These are phyloP conservation scores for Pseudocercospora fuligena DNA, from an alignment of 2,329 filamentous ascomycete species.

Conservation along the genomic window DNA sequence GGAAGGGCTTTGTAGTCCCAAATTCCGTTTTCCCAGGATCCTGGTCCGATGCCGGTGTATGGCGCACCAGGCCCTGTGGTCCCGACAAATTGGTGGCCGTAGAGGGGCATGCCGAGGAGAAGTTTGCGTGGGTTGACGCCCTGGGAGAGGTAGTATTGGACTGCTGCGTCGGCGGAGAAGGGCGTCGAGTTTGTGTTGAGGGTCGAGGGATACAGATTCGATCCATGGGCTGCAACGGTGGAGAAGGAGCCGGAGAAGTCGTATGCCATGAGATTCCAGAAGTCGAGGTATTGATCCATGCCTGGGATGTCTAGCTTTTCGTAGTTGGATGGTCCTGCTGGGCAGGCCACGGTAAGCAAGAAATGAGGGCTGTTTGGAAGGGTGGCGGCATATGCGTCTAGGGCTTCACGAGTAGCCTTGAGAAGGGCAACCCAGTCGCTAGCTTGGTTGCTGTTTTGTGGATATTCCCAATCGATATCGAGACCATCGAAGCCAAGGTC, in stretches of 20 bases:
- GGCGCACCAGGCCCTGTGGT: conserved; percentile 74
- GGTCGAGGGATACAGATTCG: conserved; percentile 71
- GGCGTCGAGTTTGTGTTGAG: conserved; percentile 70
- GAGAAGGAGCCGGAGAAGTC: conserved; percentile 79
- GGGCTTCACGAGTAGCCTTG: conserved; percentile 42
- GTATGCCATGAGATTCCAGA: conserved; percentile 58
- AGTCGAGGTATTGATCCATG: conserved; percentile 51
- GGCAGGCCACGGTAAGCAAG: conserved; percentile 51
- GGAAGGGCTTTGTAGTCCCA: conserved; percentile 87
- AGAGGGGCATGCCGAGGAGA: conserved; percentile 88
- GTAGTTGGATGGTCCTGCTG: conserved; percentile 51
- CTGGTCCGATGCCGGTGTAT: conserved; percentile 74
- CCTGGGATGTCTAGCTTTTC: conserved; percentile 46
- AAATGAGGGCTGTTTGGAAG: conserved; percentile 46
- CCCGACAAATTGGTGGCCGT: conserved; percentile 80
- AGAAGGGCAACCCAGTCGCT: conserved; percentile 47
- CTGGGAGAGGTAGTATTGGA: conserved; percentile 69
- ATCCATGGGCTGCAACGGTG: conserved; percentile 70
- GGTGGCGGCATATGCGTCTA: conserved; percentile 47
- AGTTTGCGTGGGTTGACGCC: conserved; percentile 71
- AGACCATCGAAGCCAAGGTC: conserved; percentile 72
- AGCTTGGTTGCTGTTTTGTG: conserved; percentile 45
- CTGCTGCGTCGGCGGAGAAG: conserved; percentile 73
- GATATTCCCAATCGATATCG: conserved; percentile 58
- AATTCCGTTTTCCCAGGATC: conserved; percentile 82